Evolutionary conservation across 805 yeast genomes (phyloP), one percentile per base, ranked within the genome.

Genomic region (Cyberlindnera maritima): DNA sequence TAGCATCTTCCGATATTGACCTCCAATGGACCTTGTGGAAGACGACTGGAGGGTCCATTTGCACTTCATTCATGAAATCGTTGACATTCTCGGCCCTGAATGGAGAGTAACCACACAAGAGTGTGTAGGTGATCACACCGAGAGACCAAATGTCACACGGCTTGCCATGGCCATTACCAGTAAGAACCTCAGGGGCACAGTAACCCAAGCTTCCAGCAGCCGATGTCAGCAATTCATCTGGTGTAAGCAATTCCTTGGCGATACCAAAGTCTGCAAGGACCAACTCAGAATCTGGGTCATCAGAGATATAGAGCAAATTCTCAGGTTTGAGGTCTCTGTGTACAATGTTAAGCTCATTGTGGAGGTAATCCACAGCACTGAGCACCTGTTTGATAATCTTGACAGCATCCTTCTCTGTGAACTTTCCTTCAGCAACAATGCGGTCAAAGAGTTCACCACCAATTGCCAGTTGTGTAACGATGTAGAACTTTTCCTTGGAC

Each of bases 201-300:
- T 92, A 92, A 2, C 99, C 98, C 66, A 88, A 83, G 1, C 96
- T 87, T 1, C 98, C 98, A 1, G 96, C 96, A 36, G 87, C 83
- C 19, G 84, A 71, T 28, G 75, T 80, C 49, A 88, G 71, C 49
- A 79, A 69, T 46, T 85, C 88, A 55, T 80, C 77, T 3, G 80
- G 75, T 12, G 73, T 65, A 48, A 74, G 72, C 53, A 92, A 69
- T 57, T 79, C 76, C 64, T 88, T 88, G 29, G 98, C 97, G 52
- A 92, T 94, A 41, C 99, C 99, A 66, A 92, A 92, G 68, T 92
- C 99, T 1, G 97, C 97, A 53, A 92, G 72, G 11, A 91, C 97
- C 31, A 92, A 74, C 45, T 79, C 81, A 9, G 96, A 83, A 51
- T 81, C 74, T 13, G 72, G 76, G n/a, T 72, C 79, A 5, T 65